Conservation (phyloP, 129 eudicot genomes). For the Flaveria brownii region DNA sequence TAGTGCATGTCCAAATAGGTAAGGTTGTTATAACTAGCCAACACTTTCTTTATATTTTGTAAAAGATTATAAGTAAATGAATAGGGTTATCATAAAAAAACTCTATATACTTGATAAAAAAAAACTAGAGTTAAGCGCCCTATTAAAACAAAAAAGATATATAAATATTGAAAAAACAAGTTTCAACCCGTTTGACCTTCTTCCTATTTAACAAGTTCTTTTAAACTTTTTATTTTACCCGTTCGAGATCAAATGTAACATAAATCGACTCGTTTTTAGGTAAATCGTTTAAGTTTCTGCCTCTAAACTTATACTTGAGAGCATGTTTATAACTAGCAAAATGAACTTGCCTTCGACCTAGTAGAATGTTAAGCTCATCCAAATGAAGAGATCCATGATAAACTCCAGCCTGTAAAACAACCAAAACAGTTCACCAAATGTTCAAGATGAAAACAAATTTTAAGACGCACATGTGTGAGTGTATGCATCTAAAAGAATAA, state of each 20-base stretch:
- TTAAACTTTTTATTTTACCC: neutral
- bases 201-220: neutral
- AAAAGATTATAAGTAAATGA: neutral
- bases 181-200: neutral
- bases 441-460: neutral
- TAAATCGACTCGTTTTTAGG: neutral
- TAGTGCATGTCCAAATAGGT: neutral
- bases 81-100: neutral
- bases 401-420: constrained; percentile 66
- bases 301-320: neutral
- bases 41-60: neutral
- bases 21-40: neutral
- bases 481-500: neutral
- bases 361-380: constrained; percentile 89
- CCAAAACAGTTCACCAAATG: constrained; percentile 2
- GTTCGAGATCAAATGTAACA: neutral
- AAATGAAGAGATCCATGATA: constrained; percentile 76
- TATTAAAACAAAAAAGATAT: neutral
- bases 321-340: neutral
- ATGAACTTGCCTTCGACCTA: constrained; percentile 64
- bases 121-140: neutral
- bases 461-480: neutral
- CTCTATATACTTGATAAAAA: neutral
- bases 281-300: neutral
- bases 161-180: neutral